These are phyloP conservation scores for Calycina herbarum DNA, from an alignment of 2,329 filamentous ascomycete species.

Conservation along the genomic window DNA sequence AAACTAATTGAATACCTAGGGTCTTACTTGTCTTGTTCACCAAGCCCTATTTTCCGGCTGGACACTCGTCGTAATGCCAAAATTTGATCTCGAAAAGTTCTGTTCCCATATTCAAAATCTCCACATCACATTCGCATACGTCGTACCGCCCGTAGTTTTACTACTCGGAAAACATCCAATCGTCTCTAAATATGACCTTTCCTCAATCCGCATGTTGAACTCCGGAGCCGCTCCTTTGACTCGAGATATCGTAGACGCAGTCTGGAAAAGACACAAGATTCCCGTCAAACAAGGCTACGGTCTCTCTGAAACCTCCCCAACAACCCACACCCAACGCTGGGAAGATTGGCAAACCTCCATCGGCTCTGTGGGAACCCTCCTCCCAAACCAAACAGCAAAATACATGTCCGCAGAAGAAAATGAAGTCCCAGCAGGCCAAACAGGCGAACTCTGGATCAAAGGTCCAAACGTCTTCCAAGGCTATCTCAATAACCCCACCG, in stretches of 20 bases:
- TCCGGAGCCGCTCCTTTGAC: constrained; percentile 86
- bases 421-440: constrained; percentile 62
- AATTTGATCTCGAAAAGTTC: constrained; percentile 79
- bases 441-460: constrained; percentile 73
- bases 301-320: constrained; percentile 81
- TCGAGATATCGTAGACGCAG: constrained; percentile 72
- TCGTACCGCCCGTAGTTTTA: constrained; percentile 83
- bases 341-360: constrained; percentile 74
- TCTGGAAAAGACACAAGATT: constrained; percentile 72
- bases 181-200: constrained; percentile 79
- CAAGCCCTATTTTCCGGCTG: constrained; percentile 65
- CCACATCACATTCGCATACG: constrained; percentile 72
- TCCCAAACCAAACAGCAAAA: constrained; percentile 79
- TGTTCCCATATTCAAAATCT: constrained; percentile 75
- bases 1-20: constrained; percentile 37
- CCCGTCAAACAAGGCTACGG: constrained; percentile 93
- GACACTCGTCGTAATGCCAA: constrained; percentile 68
- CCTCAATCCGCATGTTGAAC: constrained; percentile 78
- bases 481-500: constrained; percentile 72
- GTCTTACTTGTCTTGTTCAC: constrained; percentile 72
- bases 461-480: constrained; percentile 81
- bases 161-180: constrained; percentile 76
- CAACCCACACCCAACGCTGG: constrained; percentile 71
- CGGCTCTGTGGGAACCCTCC: constrained; percentile 74
- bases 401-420: constrained; percentile 68